Base-by-base conservation (phyloP, 192 early-diverging fungal species). In the Coemansia sp. region DNA sequence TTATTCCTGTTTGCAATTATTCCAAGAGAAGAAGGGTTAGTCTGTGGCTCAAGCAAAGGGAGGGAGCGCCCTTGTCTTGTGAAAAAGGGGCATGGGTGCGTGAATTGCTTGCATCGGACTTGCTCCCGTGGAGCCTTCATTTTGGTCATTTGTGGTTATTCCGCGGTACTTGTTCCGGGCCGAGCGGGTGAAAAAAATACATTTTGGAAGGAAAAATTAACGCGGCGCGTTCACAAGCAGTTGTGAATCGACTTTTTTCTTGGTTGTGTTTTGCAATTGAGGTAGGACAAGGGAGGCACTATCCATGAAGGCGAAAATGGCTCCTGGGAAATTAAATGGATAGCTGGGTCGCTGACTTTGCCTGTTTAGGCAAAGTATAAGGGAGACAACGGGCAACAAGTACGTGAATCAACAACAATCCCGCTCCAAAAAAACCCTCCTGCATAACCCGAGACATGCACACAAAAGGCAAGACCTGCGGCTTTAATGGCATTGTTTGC, bases 311-410 rank as follows among this genome's bases (percentile, higher is more conserved):
- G 11, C 15, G 40, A 42, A 53, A 53, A 53, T 8, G 24, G 53
- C 53, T 55, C 53, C 25, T 55, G 53, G 53, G 31, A 55, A 55
- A 55, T 55, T 12, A 55, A 55, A 53, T 53, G 51, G 51, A 23
- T 28, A 51, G 49, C 49, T 51, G 49, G 17, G 17, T 20, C 26
- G 53, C 31, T 55, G 53, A 55, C 53, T 55, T 55, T 55, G 28
- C 53, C 53, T 55, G 53, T 55, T 55, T 55, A 34, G 53, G 53
- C 24, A 55, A 55, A 55, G 53, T 55, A 55, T 26, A 55, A 55
- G 53, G 26, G 52, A 51, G 51, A 53, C 51, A 53, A 53, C 25
- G 28, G 12, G 14, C 8, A 1, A 55, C 17, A 36, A n/a, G 26
- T 7, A 18, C 26, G 46, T 20, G 46, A 18, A 48, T 48, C 46